Conservation (phyloP, 1,139 yeast species). For the Petasospora fabianii region DNA sequence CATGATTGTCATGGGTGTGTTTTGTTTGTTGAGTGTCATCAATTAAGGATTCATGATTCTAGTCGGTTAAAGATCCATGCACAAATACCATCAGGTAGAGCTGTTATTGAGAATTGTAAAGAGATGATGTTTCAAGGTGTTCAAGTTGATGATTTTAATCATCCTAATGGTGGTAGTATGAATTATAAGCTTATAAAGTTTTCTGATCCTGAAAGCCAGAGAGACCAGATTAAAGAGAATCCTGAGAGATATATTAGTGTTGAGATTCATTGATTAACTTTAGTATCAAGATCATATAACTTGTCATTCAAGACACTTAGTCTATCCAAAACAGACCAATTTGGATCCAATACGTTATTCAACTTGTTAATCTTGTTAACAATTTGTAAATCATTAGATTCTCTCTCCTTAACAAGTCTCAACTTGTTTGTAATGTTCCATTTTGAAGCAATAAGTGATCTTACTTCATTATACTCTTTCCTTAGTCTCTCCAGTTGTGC, state of each 20-base stretch:
- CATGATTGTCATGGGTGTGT: constrained; percentile 6
- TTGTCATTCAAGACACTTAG: constrained; percentile 35
- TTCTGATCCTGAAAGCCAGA: background rate
- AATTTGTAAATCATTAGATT: constrained; percentile 33
- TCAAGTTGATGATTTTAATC: constrained; percentile 15
- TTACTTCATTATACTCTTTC: constrained; percentile 27
- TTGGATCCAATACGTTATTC: constrained; percentile 37
- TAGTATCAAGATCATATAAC: constrained; percentile 29
- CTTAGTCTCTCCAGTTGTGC: constrained; percentile 40
- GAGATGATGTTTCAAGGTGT: constrained; percentile 11
- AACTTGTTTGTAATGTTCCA: constrained; percentile 10
- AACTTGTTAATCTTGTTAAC: constrained; percentile 22
- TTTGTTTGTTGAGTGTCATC: constrained; percentile 11
- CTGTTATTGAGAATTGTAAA: constrained; percentile 13
- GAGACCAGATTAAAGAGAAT: background rate
- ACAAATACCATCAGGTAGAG: constrained; percentile 10
- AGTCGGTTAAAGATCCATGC: constrained; percentile 4
- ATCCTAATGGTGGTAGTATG: constrained; percentile 13
- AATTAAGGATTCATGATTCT: constrained; percentile 13
- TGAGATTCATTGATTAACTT: constrained; percentile 1
- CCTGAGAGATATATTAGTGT: background rate
- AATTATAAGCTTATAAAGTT: constrained; percentile 3
- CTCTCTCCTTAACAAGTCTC: constrained; percentile 28
- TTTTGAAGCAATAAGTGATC: constrained; percentile 8
- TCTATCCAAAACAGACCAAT: constrained; percentile 38